Base-by-base conservation (phyloP, 2,329 filamentous ascomycete species). In the Macroventuria anomochaeta region DNA sequence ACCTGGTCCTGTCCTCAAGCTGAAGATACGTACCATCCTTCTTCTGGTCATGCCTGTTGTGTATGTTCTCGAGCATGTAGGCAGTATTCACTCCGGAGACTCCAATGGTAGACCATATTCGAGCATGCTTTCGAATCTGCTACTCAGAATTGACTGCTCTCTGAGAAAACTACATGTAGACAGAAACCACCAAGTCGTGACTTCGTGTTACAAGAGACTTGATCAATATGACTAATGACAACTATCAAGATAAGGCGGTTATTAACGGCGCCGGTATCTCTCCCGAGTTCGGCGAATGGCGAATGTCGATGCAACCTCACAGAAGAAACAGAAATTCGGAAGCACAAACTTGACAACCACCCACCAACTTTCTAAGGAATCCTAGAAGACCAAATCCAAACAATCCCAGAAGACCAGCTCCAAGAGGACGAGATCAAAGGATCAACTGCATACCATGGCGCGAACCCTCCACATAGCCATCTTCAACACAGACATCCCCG, bases 401-500 rank as follows among this genome's bases (percentile, higher is more conserved):
- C n/a, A n/a, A n/a, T n/a, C n/a, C n/a, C n/a, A n/a, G n/a, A n/a
- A n/a, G n/a, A n/a, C n/a, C n/a, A 25, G 23, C 23, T 25, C 23
- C 23, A 17, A 6, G 15, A 10, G 5, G 5, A 33, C 32, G n/a
- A 32, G 18, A 2, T 21, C 6, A 3, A 32, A 10, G n/a, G 4
- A 11, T 15, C 13, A 15, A 13, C 26, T 11, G 6, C 10, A 6
- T 23, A 39, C 7, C 10, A 49, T 48, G 44, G n/a, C 33, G 3
- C 46, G 44, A 36, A 49, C 25, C 21, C 25, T 64, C n/a, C 59
- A 57, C 18, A 51, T 64, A 36, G 62, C 61, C 32, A 66, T 70
- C 55, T 63, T 73, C 42, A 72, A 73, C 40, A 58, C 70, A 21
- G 70, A 73, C 44, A 52, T 57, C 7, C 69, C 68, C 5, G 68